Evolutionary conservation across 805 yeast species (phyloP).

Genomic region (Ogataea nitratoaversa): DNA sequence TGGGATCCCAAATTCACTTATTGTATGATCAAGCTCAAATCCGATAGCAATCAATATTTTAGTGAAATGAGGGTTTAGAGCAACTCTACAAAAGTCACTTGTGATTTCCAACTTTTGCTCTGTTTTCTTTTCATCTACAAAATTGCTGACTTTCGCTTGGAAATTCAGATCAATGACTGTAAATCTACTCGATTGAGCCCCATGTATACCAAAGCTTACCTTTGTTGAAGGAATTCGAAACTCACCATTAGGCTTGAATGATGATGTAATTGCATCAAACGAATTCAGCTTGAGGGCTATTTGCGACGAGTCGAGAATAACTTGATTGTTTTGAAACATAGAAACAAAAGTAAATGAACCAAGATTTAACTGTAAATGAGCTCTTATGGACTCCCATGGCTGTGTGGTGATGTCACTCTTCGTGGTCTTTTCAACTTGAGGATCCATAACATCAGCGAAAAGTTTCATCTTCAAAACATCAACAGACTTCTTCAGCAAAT

Average conservation of each 20-base stretch:
- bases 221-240: conserved; percentile 39
- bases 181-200: conserved; percentile 38
- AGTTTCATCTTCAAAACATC: neutral
- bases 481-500: neutral
- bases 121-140: conserved; percentile 24
- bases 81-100: conserved; percentile 55
- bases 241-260: conserved; percentile 34
- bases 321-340: conserved; percentile 13
- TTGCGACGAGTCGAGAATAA: conserved; percentile 12
- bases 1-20: conserved; percentile 1
- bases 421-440: neutral
- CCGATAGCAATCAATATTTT: conserved; percentile 21
- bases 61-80: conserved; percentile 45
- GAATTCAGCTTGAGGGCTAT: conserved; percentile 9
- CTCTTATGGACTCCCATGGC: conserved; percentile 1
- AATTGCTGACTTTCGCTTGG: conserved; percentile 39
- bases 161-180: conserved; percentile 44
- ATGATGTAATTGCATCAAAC: conserved; percentile 11
- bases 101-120: conserved; percentile 51
- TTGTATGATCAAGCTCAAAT: conserved; percentile 7
- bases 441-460: neutral
- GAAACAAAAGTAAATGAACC: conserved; percentile 9
- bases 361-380: conserved; percentile 4
- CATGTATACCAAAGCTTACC: conserved; percentile 27
- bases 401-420: neutral